These are phyloP conservation scores for Nymphaea thermarum DNA, from an alignment of 164 flowering plant genomes.

Conservation along the genomic window DNA sequence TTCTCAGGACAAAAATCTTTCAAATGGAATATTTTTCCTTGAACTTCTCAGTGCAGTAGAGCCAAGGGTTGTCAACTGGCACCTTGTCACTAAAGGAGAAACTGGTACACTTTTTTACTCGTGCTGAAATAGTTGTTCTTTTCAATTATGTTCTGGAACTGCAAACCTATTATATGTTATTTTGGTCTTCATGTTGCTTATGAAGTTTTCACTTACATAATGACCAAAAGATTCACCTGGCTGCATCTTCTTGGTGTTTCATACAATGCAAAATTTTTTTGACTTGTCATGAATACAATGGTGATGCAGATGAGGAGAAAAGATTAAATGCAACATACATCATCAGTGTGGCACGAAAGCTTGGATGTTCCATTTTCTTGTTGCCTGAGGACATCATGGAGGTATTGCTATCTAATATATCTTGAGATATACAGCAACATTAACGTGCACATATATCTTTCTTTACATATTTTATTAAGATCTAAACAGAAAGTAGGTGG, in stretches of 20 bases:
- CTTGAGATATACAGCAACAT: too few species aligned
- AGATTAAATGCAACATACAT: conserved; percentile 86
- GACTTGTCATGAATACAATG: background rate
- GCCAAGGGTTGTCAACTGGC: conserved; percentile 94
- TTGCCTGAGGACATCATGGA: conserved; percentile 95
- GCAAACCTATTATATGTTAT: too few species aligned
- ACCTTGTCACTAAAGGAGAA: conserved; percentile 76
- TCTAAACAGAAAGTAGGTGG: too few species aligned
- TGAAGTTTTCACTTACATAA: too few species aligned
- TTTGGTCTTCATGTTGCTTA: background rate
- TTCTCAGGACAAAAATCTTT: conserved; percentile 67
- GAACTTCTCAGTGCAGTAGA: conserved; percentile 87
- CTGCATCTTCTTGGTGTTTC: too few species aligned
- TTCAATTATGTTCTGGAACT: too few species aligned
- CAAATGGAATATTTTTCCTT: conserved; percentile 82
- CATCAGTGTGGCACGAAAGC: conserved; percentile 90
- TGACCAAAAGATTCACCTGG: too few species aligned
- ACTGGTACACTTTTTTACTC: conserved; percentile 29
- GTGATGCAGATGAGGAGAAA: conserved; percentile 64
- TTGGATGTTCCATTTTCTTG: conserved; percentile 89
- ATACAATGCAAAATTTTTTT: too few species aligned
- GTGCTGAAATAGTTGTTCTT: background rate
- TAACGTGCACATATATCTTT: too few species aligned
- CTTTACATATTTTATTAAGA: too few species aligned
- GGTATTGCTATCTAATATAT: conserved; percentile 23